Evolutionary conservation across 352 stramenopile genomes (phyloP).

Genomic region (Phytophthora sojae): DNA sequence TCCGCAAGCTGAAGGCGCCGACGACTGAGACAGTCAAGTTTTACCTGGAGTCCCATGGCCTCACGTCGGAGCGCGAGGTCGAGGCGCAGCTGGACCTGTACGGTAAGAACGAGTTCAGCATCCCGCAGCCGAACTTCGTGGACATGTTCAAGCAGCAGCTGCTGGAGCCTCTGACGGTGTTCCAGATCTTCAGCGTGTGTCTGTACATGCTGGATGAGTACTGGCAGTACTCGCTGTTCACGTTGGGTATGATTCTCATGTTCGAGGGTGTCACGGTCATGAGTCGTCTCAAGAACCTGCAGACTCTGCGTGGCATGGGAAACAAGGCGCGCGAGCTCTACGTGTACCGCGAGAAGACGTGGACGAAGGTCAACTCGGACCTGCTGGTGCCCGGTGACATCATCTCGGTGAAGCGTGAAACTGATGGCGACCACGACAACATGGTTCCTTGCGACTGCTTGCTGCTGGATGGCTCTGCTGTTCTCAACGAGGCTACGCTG

Average conservation of each 20-base stretch:
- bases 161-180: constrained; percentile 98
- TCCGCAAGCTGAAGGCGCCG: constrained; percentile 80
- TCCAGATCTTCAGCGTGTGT: constrained; percentile 98
- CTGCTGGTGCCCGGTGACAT: constrained; percentile 94
- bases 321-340: constrained; percentile 88
- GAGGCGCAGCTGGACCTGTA: constrained; percentile 68
- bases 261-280: constrained; percentile 98
- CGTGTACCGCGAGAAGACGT: constrained; percentile 92
- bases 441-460: constrained; percentile 96
- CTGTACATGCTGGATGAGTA: constrained; percentile 99
- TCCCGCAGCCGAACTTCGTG: constrained; percentile 95
- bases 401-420: constrained; percentile 93
- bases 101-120: constrained; percentile 95
- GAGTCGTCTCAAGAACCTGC: constrained; percentile 95
- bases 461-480: constrained; percentile 93
- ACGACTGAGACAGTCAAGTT: constrained; percentile 67
- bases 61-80: constrained; percentile 54
- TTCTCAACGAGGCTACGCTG: constrained; percentile 99
- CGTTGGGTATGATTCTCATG: constrained; percentile 97
- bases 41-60: constrained; percentile 63
- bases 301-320: constrained; percentile 95
- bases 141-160: constrained; percentile 98
- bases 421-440: constrained; percentile 80
- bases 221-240: constrained; percentile 99
- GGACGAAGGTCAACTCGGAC: constrained; percentile 84